These are phyloP conservation scores for Rickenella mellea DNA, from an alignment of 768 basidiomycete genomes.

Conservation along the genomic window DNA sequence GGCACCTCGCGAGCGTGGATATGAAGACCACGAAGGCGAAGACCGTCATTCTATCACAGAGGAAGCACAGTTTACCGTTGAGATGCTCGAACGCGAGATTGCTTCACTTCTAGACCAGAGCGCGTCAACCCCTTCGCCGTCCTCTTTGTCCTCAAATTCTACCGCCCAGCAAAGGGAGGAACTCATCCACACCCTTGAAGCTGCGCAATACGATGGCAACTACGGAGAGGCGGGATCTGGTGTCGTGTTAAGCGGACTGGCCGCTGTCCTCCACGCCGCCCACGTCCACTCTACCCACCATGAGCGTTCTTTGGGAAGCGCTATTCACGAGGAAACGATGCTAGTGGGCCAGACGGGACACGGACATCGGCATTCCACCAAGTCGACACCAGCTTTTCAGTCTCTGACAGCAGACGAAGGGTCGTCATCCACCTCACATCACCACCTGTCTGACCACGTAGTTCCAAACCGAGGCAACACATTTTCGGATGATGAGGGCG, in stretches of 20 bases:
- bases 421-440: slow-evolving; percentile 13
- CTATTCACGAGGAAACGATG: slow-evolving; percentile 34
- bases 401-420: slow-evolving; percentile 55
- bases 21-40: background rate
- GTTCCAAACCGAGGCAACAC: background rate
- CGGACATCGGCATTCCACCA: slow-evolving; percentile 43
- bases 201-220: slow-evolving; percentile 28
- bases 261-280: slow-evolving; percentile 74
- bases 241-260: slow-evolving; percentile 53
- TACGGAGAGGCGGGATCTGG: slow-evolving; percentile 33
- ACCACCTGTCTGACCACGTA: no score
- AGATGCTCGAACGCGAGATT: slow-evolving; percentile 72
- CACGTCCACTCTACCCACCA: slow-evolving; percentile 49
- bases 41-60: slow-evolving; percentile 3
- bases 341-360: slow-evolving; percentile 36
- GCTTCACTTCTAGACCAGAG: slow-evolving; percentile 67
- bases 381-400: slow-evolving; percentile 70
- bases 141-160: slow-evolving; percentile 47
- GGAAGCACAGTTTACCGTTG: slow-evolving; percentile 45
- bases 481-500: slow-evolving; percentile 26
- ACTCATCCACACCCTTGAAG: no score
- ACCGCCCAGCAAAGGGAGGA: slow-evolving; percentile 61
- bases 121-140: slow-evolving; percentile 57
- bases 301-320: slow-evolving; percentile 32
- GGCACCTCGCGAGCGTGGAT: slow-evolving; percentile 13